Conservation (phyloP, 2,329 filamentous ascomycete genomes). For the Metarhizium album region DNA sequence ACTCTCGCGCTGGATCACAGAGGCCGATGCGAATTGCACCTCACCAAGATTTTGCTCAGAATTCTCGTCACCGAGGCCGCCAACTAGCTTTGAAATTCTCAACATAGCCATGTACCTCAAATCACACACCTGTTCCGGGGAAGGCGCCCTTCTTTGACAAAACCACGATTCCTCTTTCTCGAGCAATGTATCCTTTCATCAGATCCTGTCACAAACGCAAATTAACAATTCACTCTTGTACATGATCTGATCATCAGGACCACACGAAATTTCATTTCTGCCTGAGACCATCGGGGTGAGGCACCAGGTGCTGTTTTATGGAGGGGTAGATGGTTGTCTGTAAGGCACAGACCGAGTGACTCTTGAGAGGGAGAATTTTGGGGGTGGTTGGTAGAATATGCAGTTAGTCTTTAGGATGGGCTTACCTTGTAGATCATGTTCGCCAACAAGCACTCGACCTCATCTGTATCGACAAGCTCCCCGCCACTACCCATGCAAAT, state of each 20-base stretch:
- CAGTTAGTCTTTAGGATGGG: not conserved
- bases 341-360: too few species aligned
- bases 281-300: too few species aligned
- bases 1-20: too few species aligned
- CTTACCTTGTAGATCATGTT: conserved; percentile 97
- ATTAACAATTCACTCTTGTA: conserved; percentile 21
- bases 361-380: not conserved
- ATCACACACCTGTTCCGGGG: conserved; percentile 67
- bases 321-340: not conserved
- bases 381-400: not conserved
- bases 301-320: not conserved
- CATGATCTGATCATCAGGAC: not conserved
- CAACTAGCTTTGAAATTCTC: not conserved
- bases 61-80: not conserved
- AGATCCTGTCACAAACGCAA: conserved; percentile 49
- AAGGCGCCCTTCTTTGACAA: conserved; percentile 90
- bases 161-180: conserved; percentile 81
- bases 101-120: not conserved
- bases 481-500: conserved; percentile 61
- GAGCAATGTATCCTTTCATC: conserved; percentile 97
- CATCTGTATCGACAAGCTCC: conserved; percentile 68
- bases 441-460: conserved; percentile 88
- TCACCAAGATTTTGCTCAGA: not conserved
- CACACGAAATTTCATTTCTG: not conserved
- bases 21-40: not conserved